phyloP scores from a whole-genome alignment of 2,329 filamentous ascomycete genomes.

The Aspergillus amoenus region DNA sequence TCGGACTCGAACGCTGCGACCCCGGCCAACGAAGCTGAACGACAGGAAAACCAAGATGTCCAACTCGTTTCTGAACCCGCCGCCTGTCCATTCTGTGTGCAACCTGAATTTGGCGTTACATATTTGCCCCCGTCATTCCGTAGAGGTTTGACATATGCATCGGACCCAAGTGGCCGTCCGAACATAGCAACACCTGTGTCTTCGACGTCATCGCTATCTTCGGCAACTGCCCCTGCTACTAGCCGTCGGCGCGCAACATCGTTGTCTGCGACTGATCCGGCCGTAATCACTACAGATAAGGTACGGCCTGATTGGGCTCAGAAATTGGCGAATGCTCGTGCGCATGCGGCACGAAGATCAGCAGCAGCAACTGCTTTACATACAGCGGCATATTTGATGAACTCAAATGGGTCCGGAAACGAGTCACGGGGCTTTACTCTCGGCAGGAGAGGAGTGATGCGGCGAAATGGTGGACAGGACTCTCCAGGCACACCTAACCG shows the following conservation, averaged over 20 bases:
- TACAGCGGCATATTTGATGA: constrained; percentile 89
- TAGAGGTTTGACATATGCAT: constrained; percentile 71
- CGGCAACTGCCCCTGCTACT: constrained; percentile 44
- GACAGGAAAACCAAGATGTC: constrained; percentile 44
- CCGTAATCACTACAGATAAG: constrained; percentile 87
- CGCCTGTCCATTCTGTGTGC: constrained; percentile 90
- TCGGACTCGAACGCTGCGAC: constrained; percentile 41
- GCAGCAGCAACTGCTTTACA: constrained; percentile 93
- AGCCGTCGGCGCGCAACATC: constrained; percentile 62
- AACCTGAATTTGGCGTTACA: constrained; percentile 93
- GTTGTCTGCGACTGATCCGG: constrained; percentile 77
- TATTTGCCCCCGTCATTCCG: constrained; percentile 89
- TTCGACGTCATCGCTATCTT: constrained; percentile 76
- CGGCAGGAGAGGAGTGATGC: constrained; percentile 54
- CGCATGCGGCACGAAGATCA: constrained; percentile 80
- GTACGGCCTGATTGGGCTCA: constrained; percentile 93
- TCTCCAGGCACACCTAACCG: constrained; percentile 34
- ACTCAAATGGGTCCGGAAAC: constrained; percentile 44
- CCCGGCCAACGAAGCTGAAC: constrained; percentile 31
- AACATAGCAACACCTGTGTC: constrained; percentile 72
- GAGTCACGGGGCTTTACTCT: constrained; percentile 56
- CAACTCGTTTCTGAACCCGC: constrained; percentile 87
- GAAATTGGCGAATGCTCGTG: constrained; percentile 80
- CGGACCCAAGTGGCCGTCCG: constrained; percentile 50
- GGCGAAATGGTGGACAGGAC: constrained; percentile 38